Percentiles rank a stretch among this genome's conserved stretches.
These are phyloP conservation scores for Didymella sp. DNA, from an alignment of 2,329 filamentous ascomycete genomes.

Conservation along the genomic window DNA sequence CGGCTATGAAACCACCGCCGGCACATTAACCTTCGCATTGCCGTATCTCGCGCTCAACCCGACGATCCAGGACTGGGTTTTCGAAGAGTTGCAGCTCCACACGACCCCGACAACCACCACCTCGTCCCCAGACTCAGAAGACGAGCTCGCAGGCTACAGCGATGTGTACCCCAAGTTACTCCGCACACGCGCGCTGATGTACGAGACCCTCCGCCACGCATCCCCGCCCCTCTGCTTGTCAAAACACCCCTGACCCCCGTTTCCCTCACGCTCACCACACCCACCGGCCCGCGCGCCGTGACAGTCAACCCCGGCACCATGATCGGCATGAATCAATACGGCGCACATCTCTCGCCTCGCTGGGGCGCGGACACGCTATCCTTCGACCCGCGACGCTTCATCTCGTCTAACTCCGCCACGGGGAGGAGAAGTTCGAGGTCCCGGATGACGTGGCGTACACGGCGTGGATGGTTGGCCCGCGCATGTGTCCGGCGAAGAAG, in stretches of 20 bases:
- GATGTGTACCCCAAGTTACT: constrained; percentile 46
- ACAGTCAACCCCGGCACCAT: constrained; percentile 17
- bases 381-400: constrained; percentile 47
- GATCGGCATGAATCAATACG: constrained; percentile 26
- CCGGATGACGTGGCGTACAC: constrained; percentile 23
- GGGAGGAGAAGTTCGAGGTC: constrained; percentile 16
- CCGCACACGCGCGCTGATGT: constrained; percentile 52
- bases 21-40: constrained; percentile 53
- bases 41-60: constrained; percentile 56
- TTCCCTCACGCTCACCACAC: constrained; percentile 13
- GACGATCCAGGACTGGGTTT: constrained; percentile 56
- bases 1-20: constrained; percentile 60
- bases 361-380: constrained; percentile 29
- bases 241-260: constrained; percentile 13
- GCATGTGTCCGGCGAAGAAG: constrained; percentile 34
- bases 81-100: constrained; percentile 48
- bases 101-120: no score
- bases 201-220: constrained; percentile 26
- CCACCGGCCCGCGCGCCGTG: constrained; percentile 3
- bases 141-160: no score
- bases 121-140: constrained; percentile 35
- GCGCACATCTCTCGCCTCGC: constrained; percentile 35
- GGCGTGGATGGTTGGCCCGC: constrained; percentile 37
- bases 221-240: constrained; percentile 25
- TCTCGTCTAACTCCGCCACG: constrained; percentile 20